A percentile compares a stretch with the other conserved stretches of the same genome.
phyloP scores from a whole-genome alignment of 179 eudicot species.

The Silene vulgaris region DNA sequence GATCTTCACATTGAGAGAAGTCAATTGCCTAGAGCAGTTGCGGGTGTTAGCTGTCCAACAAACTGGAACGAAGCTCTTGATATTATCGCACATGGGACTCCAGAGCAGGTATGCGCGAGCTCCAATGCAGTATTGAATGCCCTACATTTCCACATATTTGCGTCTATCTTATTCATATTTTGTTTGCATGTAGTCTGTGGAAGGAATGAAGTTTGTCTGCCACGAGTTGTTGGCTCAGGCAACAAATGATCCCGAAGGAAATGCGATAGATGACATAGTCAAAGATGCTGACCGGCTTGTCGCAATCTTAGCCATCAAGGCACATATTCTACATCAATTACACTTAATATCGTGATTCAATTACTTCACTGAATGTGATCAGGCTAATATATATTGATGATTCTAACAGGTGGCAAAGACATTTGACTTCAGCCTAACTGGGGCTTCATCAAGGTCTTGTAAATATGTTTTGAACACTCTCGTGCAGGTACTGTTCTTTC shows the following conservation, averaged over 20 bases:
- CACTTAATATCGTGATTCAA: neutral
- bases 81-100: constrained; percentile 68
- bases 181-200: constrained; percentile 66
- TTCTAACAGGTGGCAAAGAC: constrained; percentile 74
- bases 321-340: constrained; percentile 4
- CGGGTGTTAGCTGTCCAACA: constrained; percentile 55
- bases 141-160: neutral
- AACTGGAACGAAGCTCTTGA: constrained; percentile 98
- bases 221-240: constrained; percentile 75
- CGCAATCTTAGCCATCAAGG: constrained; percentile 79
- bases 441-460: constrained; percentile 97
- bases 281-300: constrained; percentile 95
- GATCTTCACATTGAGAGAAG: constrained; percentile 63
- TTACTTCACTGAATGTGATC: neutral
- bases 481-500: constrained; percentile 58
- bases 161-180: neutral
- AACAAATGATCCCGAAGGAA: constrained; percentile 74
- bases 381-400: neutral
- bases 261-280: constrained; percentile 66
- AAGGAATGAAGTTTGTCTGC: constrained; percentile 98
- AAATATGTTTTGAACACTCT: constrained; percentile 93
- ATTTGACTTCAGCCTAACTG: constrained; percentile 79
- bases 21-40: constrained; percentile 23
- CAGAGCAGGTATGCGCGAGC: constrained; percentile 60
- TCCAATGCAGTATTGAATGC: neutral